Conservation (phyloP, 805 yeast genomes). For the Metschnikowia arizonensis region DNA sequence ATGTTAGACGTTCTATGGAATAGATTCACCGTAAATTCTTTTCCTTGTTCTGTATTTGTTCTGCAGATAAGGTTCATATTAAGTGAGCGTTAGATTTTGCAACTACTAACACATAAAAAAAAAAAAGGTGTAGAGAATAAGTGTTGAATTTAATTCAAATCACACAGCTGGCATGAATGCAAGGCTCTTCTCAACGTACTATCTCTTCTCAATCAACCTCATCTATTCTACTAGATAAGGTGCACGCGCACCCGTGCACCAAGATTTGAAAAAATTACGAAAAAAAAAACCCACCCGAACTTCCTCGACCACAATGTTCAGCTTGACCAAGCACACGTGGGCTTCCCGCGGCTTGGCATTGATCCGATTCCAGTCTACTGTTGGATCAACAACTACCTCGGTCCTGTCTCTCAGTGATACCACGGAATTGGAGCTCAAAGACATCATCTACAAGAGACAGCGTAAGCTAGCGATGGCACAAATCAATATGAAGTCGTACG, state of each 20-base stretch:
- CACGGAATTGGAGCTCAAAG: constrained; percentile 78
- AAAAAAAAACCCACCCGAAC: not conserved
- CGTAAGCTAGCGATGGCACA: constrained; percentile 65
- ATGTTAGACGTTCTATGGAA: not conserved
- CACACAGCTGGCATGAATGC: too few relatives aligned
- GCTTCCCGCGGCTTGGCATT: constrained; percentile 11
- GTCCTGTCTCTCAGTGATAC: constrained; percentile 31
- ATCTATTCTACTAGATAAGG: not conserved
- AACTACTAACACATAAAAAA: not conserved
- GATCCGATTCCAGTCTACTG: constrained; percentile 17
- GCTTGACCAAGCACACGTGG: constrained; percentile 16
- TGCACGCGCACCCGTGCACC: constrained; percentile 17
- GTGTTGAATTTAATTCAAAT: too few relatives aligned
- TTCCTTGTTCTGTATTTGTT: not conserved
- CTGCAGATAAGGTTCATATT: not conserved
- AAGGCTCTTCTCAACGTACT: not conserved
- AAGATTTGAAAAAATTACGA: constrained; percentile 9
- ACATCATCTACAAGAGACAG: constrained; percentile 65
- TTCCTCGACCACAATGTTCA: constrained; percentile 12
- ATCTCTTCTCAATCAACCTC: not conserved
- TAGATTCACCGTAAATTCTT: not conserved
- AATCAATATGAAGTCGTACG: constrained; percentile 67
- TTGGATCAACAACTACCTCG: constrained; percentile 1
- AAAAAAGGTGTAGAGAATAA: too few relatives aligned
- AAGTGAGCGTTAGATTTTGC: not conserved